These are phyloP conservation scores for Thalassiosira profunda DNA, from an alignment of 108 stramenopile species.

Conservation along the genomic window DNA sequence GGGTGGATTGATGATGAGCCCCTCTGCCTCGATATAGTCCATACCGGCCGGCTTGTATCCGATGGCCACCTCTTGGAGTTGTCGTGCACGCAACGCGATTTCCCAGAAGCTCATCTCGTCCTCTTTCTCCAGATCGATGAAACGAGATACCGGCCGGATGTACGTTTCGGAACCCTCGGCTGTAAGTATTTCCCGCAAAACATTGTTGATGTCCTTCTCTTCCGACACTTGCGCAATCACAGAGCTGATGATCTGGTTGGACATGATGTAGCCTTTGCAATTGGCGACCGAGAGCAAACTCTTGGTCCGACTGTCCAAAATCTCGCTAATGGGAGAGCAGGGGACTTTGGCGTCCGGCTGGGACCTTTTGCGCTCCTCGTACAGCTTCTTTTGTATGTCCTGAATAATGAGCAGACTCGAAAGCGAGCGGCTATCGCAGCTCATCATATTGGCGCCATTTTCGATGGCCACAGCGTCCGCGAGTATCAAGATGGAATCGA, in stretches of 20 bases:
- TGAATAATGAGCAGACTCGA: slow-evolving; percentile 41
- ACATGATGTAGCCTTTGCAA: slow-evolving; percentile 40
- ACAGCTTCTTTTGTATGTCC: slow-evolving; percentile 25
- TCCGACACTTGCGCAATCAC: slow-evolving; percentile 42
- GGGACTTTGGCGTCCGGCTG: slow-evolving; percentile 11
- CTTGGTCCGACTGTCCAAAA: slow-evolving; percentile 39
- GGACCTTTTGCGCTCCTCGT: not conserved
- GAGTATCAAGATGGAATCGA: slow-evolving; percentile 52
- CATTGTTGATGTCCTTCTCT: slow-evolving; percentile 26
- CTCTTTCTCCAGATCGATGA: slow-evolving; percentile 7
- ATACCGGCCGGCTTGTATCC: slow-evolving; percentile 24
- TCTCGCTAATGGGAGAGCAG: slow-evolving; percentile 29
- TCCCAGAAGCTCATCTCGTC: slow-evolving; percentile 32
- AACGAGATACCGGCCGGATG: slow-evolving; percentile 1
- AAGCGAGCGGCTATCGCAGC: slow-evolving; percentile 33
- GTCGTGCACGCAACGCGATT: slow-evolving; percentile 10
- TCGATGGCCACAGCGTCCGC: slow-evolving; percentile 40
- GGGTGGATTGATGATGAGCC: slow-evolving; percentile 28
- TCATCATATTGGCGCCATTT: slow-evolving; percentile 34
- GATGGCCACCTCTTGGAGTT: slow-evolving; percentile 23
- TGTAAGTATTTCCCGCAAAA: slow-evolving; percentile 30
- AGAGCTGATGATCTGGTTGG: slow-evolving; percentile 28
- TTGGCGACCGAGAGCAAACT: slow-evolving; percentile 26
- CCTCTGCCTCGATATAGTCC: slow-evolving; percentile 7
- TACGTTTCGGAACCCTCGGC: slow-evolving; percentile 38